phyloP scores from a whole-genome alignment of 768 basidiomycete species.

The Sporobolomyces roseus region DNA sequence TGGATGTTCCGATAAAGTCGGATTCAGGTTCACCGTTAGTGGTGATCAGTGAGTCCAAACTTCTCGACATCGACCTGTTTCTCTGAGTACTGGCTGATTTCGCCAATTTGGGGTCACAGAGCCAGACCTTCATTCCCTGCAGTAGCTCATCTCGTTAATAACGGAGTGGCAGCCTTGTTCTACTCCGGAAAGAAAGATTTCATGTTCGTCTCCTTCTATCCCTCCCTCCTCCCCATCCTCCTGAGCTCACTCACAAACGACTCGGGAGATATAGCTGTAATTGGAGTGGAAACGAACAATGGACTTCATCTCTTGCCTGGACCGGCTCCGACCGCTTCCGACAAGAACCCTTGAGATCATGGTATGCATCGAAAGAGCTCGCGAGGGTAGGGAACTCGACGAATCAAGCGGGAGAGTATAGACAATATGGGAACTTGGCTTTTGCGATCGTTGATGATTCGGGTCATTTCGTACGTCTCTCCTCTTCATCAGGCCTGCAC shows the following conservation, averaged over 20 bases:
- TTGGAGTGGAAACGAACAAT: conserved; percentile 30
- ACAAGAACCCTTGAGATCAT: conserved; percentile 19
- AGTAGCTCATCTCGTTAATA: conserved; percentile 39
- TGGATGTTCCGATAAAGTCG: conserved; percentile 41
- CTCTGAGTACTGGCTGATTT: no score
- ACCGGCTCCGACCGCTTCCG: conserved; percentile 19
- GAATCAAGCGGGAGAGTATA: conserved; percentile 35
- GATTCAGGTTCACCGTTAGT: conserved; percentile 33
- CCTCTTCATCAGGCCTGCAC: no score
- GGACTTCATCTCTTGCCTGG: conserved; percentile 37
- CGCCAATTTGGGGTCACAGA: not conserved
- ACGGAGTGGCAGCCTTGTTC: conserved; percentile 33
- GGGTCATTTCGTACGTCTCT: conserved; percentile 39
- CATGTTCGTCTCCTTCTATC: conserved; percentile 24
- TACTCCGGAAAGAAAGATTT: conserved; percentile 41
- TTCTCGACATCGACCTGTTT: not conserved
- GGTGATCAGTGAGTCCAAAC: conserved; percentile 38
- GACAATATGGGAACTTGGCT: conserved; percentile 37
- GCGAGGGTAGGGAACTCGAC: conserved; percentile 1
- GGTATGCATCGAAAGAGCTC: conserved; percentile 24
- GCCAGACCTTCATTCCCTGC: conserved; percentile 32
- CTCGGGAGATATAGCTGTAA: conserved; percentile 19
- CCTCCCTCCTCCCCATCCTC: no score
- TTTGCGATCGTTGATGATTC: conserved; percentile 43
- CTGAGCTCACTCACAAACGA: not conserved